Conservation (phyloP, 164 flowering plant genomes). For the Nelumbo lutea region DNA sequence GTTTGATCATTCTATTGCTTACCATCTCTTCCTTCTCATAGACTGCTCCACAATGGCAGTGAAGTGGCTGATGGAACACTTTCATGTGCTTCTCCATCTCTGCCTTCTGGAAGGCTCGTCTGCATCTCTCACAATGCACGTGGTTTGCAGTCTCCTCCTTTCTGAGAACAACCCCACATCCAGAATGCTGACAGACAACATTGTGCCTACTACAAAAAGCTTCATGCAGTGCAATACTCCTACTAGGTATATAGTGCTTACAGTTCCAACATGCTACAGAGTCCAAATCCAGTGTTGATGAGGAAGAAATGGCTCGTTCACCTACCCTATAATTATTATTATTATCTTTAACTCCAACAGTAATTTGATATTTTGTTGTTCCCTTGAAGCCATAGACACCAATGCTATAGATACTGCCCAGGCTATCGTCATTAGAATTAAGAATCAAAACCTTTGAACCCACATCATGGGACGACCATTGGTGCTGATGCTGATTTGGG, state of each 20-base stretch:
- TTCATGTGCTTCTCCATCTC: slow-evolving; percentile 93
- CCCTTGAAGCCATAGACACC: slow-evolving; percentile 92
- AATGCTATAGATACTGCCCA: slow-evolving; percentile 66
- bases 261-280: slow-evolving; percentile 76
- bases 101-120: slow-evolving; percentile 57
- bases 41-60: slow-evolving; percentile 71
- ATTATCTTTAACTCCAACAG: slow-evolving; percentile 45
- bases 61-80: slow-evolving; percentile 88
- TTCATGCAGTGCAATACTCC: slow-evolving; percentile 85
- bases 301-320: slow-evolving; percentile 44
- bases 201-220: slow-evolving; percentile 89
- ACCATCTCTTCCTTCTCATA: slow-evolving; percentile 96
- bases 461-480: slow-evolving; percentile 92
- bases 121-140: slow-evolving; percentile 80
- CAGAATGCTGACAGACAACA: slow-evolving; percentile 58
- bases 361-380: slow-evolving; percentile 45
- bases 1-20: slow-evolving; percentile 15
- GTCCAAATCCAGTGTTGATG: slow-evolving; percentile 43
- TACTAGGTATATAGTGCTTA: slow-evolving; percentile 66
- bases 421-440: slow-evolving; percentile 45
- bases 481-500: slow-evolving; percentile 80
- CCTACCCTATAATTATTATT: slow-evolving; percentile 29
- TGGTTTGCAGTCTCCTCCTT: slow-evolving; percentile 65
- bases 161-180: slow-evolving; percentile 86
- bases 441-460: slow-evolving; percentile 81